phyloP scores from a whole-genome alignment of 805 yeast genomes.

The Candida sphagnicola region DNA sequence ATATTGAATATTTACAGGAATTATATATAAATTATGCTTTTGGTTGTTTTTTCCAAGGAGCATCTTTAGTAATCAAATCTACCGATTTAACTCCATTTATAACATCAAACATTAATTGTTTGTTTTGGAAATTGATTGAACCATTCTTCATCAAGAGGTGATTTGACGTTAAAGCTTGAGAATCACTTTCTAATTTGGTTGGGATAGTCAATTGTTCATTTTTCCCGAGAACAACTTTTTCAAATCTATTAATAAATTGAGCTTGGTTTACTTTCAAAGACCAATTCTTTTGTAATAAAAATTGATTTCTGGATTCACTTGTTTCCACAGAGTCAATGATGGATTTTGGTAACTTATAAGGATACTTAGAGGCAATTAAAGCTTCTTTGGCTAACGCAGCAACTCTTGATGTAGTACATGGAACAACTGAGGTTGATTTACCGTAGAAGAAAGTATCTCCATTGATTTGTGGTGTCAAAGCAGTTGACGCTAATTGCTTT shows the following conservation, averaged over 20 bases:
- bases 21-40: neutral
- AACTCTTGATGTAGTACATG: conserved; percentile 27
- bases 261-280: conserved; percentile 19
- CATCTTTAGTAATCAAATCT: conserved; percentile 8
- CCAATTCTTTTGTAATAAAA: conserved; percentile 29
- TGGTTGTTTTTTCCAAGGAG: conserved; percentile 13
- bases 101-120: conserved; percentile 26
- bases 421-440: conserved; percentile 26
- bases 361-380: conserved; percentile 37
- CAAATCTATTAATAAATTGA: conserved; percentile 20
- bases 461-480: conserved; percentile 6
- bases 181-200: conserved; percentile 9
- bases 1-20: conserved; percentile 4
- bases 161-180: conserved; percentile 10
- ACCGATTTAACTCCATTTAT: conserved; percentile 23
- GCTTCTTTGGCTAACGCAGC: conserved; percentile 38
- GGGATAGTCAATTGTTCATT: conserved; percentile 11
- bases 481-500: conserved; percentile 2
- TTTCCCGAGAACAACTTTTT: conserved; percentile 31
- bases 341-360: conserved; percentile 33
- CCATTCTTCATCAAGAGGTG: conserved; percentile 26
- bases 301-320: conserved; percentile 20
- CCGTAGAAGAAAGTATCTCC: conserved; percentile 34
- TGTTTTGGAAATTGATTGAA: conserved; percentile 20
- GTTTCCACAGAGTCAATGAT: conserved; percentile 22